These are phyloP conservation scores for Trametes cinnabarina DNA, from an alignment of 768 basidiomycete species.

Conservation along the genomic window DNA sequence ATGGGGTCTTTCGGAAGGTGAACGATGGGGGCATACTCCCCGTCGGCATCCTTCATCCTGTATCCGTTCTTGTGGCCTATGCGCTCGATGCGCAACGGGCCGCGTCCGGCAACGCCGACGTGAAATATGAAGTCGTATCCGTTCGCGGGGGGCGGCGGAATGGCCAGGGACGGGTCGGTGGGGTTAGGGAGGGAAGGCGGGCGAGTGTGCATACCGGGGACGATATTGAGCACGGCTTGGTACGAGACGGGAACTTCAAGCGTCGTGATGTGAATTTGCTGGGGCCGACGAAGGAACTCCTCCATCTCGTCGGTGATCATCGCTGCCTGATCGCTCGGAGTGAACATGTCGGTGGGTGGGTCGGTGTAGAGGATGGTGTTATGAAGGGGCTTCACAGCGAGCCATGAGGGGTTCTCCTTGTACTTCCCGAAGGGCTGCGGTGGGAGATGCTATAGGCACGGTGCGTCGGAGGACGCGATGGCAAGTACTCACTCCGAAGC, in stretches of 20 bases:
- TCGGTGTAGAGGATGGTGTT: constrained; percentile 48
- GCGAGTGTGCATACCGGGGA: constrained; percentile 58
- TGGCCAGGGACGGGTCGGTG: constrained; percentile 35
- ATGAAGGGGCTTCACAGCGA: constrained; percentile 62
- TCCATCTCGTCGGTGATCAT: constrained; percentile 25
- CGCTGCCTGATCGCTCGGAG: constrained; percentile 26
- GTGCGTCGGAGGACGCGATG: neutral
- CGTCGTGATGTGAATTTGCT: constrained; percentile 56
- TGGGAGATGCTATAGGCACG: neutral
- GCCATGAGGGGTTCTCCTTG: constrained; percentile 64
- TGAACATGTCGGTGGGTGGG: constrained; percentile 8
- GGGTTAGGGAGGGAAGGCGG: constrained; percentile 51
- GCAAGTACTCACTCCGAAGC: constrained; percentile 47
- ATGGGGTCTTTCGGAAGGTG: constrained; percentile 39
- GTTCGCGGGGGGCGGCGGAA: constrained; percentile 40
- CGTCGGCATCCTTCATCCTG: constrained; percentile 62
- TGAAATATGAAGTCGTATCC: constrained; percentile 74
- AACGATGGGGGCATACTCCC: constrained; percentile 49
- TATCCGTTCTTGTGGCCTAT: constrained; percentile 67
- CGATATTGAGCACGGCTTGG: constrained; percentile 49
- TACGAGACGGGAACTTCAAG: constrained; percentile 61
- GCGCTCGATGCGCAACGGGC: constrained; percentile 59
- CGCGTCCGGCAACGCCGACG: constrained; percentile 64
- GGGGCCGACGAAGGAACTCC: constrained; percentile 15
- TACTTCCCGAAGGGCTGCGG: constrained; percentile 25